Percentiles rank a stretch among this genome's conserved stretches.
phyloP scores from a whole-genome alignment of 2,329 filamentous ascomycete genomes.

The Colletotrichum musicola region DNA sequence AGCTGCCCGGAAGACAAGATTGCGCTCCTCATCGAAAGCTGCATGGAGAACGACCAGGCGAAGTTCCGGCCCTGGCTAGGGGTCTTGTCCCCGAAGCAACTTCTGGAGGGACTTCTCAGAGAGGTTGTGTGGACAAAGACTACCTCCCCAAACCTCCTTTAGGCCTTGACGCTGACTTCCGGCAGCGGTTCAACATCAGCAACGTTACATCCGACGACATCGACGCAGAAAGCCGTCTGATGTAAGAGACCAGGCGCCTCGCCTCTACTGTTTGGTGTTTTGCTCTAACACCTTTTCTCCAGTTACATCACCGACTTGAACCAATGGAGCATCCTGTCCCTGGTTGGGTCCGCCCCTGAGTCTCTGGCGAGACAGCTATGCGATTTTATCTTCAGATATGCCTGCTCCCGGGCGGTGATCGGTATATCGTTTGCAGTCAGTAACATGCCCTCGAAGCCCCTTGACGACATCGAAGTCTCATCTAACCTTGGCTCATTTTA shows the following conservation, averaged over 20 bases:
- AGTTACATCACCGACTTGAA: conserved; percentile 4
- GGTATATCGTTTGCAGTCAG: background rate
- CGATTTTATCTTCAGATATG: background rate
- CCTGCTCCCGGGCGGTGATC: background rate
- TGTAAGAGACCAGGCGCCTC: no score
- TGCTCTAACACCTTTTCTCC: background rate
- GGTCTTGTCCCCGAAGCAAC: background rate
- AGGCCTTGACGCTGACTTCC: no score
- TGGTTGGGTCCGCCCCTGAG: background rate
- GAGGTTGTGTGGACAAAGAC: no score
- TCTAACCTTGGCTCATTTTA: background rate
- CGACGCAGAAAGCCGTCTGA: background rate
- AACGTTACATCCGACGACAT: rapidly evolving
- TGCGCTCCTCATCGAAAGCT: background rate
- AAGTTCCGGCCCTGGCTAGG: background rate
- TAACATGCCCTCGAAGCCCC: no score
- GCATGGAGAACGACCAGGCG: rapidly evolving
- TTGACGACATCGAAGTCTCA: no score
- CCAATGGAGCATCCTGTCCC: background rate
- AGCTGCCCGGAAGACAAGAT: background rate
- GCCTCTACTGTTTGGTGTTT: no score
- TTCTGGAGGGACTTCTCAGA: background rate
- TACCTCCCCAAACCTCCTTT: no score
- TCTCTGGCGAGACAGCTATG: background rate
- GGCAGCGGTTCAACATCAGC: no score